Evolutionary conservation across 768 basidiomycete species (phyloP).

Genomic region (Phanerodontia chrysosporium): DNA sequence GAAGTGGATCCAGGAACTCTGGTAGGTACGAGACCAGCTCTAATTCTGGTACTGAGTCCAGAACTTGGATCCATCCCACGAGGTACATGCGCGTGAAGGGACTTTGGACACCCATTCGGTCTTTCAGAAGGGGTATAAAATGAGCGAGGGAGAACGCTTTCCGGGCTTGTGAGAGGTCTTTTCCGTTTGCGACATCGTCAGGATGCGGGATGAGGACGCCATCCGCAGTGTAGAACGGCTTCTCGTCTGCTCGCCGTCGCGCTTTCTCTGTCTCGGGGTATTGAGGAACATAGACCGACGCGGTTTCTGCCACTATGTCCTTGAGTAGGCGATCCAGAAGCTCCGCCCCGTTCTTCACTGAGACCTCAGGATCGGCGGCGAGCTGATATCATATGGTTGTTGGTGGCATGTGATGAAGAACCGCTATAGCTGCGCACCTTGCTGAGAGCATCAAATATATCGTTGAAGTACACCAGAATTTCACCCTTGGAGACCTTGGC

Average conservation of each 20-base stretch:
- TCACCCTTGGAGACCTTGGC: conserved; percentile 97
- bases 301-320: conserved; percentile 96
- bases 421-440: conserved; percentile 55
- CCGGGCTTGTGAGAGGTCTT: conserved; percentile 38
- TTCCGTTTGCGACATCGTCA: conserved; percentile 40
- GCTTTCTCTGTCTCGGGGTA: conserved; percentile 76
- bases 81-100: conserved; percentile 95
- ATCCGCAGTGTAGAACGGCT: conserved; percentile 39
- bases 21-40: conserved; percentile 94
- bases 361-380: conserved; percentile 90
- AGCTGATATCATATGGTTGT: too few species aligned
- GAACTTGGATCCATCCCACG: conserved; percentile 94
- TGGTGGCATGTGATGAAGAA: too few species aligned
- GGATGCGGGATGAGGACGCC: conserved; percentile 67
- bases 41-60: conserved; percentile 94
- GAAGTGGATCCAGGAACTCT: conserved; percentile 87
- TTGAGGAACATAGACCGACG: conserved; percentile 89
- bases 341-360: conserved; percentile 98
- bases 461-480: conserved; percentile 95
- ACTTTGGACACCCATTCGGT: conserved; percentile 91
- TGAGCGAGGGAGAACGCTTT: conserved; percentile 92
- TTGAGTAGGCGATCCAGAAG: conserved; percentile 95
- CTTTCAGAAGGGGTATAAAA: conserved; percentile 90
- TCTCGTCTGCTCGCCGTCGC: conserved; percentile 32
- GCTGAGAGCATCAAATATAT: conserved; percentile 95